Percentiles rank a stretch among this genome's conserved stretches.
phyloP scores from a whole-genome alignment of 2,329 filamentous ascomycete species.

The Fusarium tuaranense region DNA sequence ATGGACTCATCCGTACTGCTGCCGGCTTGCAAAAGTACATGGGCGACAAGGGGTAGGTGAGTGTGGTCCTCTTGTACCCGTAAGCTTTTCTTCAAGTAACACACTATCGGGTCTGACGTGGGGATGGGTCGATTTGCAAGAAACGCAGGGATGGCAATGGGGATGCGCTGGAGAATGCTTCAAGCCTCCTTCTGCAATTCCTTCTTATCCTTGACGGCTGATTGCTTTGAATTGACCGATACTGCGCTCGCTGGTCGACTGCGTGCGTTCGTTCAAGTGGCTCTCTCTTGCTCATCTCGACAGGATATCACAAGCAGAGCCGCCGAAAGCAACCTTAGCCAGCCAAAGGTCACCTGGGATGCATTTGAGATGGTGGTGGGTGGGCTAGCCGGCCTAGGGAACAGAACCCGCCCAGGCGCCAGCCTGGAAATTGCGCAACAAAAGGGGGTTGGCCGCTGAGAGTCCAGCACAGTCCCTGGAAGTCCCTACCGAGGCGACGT shows the following conservation, averaged over 20 bases:
- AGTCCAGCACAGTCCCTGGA: not conserved
- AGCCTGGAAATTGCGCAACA: conserved; percentile 42
- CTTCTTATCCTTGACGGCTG: conserved; percentile 12
- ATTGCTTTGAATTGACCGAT: conserved; percentile 21
- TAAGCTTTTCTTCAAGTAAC: conserved; percentile 16
- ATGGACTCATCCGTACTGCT: conserved; percentile 24
- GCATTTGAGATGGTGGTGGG: conserved; percentile 30
- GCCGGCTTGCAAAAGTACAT: conserved; percentile 31
- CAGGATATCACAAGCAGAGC: conserved; percentile 24
- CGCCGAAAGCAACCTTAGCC: conserved; percentile 22
- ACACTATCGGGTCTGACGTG: conserved; percentile 26
- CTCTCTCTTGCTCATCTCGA: conserved; percentile 14
- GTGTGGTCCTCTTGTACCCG: conserved; percentile 18
- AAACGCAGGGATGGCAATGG: conserved; percentile 24
- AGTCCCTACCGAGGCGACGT: conserved; percentile 1
- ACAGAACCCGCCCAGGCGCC: conserved; percentile 20
- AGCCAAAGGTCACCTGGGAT: conserved; percentile 16
- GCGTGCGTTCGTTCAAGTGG: conserved; percentile 22
- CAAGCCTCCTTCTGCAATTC: conserved; percentile 13
- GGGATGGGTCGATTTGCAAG: conserved; percentile 29
- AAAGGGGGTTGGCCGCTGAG: conserved; percentile 27
- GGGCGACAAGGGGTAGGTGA: conserved; percentile 25
- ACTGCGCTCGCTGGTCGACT: conserved; percentile 23
- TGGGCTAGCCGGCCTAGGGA: conserved; percentile 14
- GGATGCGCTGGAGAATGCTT: conserved; percentile 26